Conservation (phyloP, 164 flowering plant genomes). For the Nymphaea thermarum region DNA sequence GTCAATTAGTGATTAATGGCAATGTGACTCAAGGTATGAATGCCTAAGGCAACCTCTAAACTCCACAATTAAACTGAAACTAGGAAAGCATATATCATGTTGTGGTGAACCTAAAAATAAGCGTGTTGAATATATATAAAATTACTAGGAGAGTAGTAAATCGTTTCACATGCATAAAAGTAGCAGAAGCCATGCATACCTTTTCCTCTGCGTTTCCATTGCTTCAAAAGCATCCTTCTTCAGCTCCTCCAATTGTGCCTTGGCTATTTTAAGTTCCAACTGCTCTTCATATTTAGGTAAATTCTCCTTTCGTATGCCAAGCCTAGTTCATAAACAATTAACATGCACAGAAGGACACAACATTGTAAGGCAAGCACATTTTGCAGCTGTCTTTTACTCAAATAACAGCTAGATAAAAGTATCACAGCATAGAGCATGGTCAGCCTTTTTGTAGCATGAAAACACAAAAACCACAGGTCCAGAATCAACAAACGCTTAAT, state of each 20-base stretch:
- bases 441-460: no score
- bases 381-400: background rate
- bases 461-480: no score
- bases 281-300: conserved; percentile 84
- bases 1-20: no score
- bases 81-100: background rate
- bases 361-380: background rate
- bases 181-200: conserved; percentile 25
- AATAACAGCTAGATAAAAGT: background rate
- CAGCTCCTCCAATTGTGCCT: conserved; percentile 76
- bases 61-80: no score
- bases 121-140: background rate
- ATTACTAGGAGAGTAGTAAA: background rate
- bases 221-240: conserved; percentile 86
- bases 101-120: background rate
- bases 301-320: conserved; percentile 74
- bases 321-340: conserved; percentile 26
- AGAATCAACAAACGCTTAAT: no score
- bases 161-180: background rate
- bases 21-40: no score
- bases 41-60: no score
- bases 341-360: background rate
- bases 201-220: conserved; percentile 90
- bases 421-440: background rate
- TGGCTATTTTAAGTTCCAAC: conserved; percentile 70